Evolutionary conservation across 2,329 filamentous ascomycete genomes (phyloP).

Genomic region (Penicillium sp.): DNA sequence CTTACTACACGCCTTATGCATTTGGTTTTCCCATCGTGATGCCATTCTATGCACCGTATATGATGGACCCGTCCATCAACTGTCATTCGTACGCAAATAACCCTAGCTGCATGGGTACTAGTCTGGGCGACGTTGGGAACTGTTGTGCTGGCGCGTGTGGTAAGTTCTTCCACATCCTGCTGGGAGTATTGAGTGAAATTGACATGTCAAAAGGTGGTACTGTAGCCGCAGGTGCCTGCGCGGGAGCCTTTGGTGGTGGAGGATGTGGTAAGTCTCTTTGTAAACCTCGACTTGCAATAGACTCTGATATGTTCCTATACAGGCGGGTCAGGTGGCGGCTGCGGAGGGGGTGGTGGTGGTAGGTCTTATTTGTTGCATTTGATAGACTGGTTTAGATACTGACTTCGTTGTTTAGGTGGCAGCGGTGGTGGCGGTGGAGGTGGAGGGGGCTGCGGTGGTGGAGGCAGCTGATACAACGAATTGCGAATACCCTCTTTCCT

Average conservation of each 20-base stretch:
- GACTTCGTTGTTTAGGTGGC: not conserved
- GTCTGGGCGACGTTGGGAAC: conserved; percentile 36
- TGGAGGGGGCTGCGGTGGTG: conserved; percentile 1
- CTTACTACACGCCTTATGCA: conserved; percentile 29
- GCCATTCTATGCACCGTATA: conserved; percentile 43
- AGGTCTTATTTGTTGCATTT: not conserved
- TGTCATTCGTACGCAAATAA: conserved; percentile 38
- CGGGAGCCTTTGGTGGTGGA: conserved; percentile 22
- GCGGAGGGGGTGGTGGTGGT: conserved; percentile 14
- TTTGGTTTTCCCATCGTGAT: conserved; percentile 42
- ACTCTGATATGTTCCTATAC: not conserved
- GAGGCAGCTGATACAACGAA: not conserved
- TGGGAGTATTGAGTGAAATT: not conserved
- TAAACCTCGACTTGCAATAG: not conserved
- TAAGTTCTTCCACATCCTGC: not conserved
- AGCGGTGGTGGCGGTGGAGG: not conserved
- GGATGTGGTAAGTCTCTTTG: conserved; percentile 5
- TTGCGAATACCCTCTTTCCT: not conserved
- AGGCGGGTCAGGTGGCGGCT: conserved; percentile 4
- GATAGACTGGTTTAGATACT: not conserved
- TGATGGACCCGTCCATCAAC: conserved; percentile 37
- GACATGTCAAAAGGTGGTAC: conserved; percentile 1
- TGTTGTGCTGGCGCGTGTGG: conserved; percentile 43
- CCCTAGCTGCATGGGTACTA: conserved; percentile 39
- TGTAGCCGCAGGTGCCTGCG: conserved; percentile 17